Base-by-base conservation (phyloP, 805 yeast species). In the Candida sphagnicola region DNA sequence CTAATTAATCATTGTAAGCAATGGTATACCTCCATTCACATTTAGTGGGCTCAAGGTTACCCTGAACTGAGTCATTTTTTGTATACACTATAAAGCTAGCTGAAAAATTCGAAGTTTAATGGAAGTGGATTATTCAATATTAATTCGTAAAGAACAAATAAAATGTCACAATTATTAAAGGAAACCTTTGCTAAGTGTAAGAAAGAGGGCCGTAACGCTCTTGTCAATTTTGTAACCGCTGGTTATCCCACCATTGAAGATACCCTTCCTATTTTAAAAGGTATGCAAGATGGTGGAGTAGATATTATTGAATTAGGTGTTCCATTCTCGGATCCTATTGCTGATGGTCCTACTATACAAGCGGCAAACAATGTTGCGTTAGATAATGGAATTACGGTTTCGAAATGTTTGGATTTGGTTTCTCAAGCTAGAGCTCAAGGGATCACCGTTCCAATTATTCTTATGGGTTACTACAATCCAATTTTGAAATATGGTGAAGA, bases 381-480 rank as follows among this genome's bases (percentile, higher is more conserved):
- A 46, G 73, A 77, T 18, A 91, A 93, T 53, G 95, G 95, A 11
- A 77, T 89, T 43, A 82, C 88, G 21, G 80, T 88, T 46, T 58
- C 67, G 5, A 70, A 72, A 53, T 80, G 88, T 47, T 65, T 93
- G 43, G 89, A 85, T 12, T 57, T 87, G 32, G 86, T 93, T 18
- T 63, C 69, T 42, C 57, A 75, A 49, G 97, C 98, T 23, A 78
- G 99, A 66, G 66, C 63, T 4, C 75, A 72, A 24, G 98, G 99
- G 41, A 87, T 93, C 39, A 78, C 85, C 28, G 78, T 90, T 14
- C 99, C 99, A 15, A 76, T 93, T 40, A 73, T 93, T 32, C 74
- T 93, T 38, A 93, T 93, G 99, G 99, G 99, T 43, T 93, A 93
- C 75, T 93, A 88, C 69, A 93, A 93, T 65, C 99, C 99, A 12